A percentile compares a stretch with the other conserved stretches of the same genome.
Conservation (phyloP, 148 eudicot species). For the Persicaria maculosa region DNA sequence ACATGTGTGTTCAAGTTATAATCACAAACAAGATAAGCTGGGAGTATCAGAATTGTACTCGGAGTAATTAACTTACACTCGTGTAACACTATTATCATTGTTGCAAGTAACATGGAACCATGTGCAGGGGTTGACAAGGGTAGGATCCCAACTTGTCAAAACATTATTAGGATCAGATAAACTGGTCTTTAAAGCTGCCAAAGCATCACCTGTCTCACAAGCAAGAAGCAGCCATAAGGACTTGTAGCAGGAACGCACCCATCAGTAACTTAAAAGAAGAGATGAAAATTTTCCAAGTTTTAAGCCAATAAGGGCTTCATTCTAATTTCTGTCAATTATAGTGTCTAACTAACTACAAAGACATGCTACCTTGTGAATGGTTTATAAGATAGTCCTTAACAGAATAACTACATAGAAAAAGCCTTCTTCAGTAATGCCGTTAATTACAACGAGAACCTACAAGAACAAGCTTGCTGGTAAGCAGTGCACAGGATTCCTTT, state of each 20-base stretch:
- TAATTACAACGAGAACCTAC: neutral
- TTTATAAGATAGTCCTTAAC: neutral
- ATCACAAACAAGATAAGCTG: neutral
- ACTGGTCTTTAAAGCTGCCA: conserved; percentile 42
- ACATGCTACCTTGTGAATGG: neutral
- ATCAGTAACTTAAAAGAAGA: neutral
- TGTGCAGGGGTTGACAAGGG: conserved; percentile 75
- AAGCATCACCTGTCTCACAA: conserved; percentile 61
- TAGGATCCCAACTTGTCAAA: conserved; percentile 75
- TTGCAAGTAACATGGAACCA: conserved; percentile 89
- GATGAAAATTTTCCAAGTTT: neutral
- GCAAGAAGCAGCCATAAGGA: conserved; percentile 8
- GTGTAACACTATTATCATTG: conserved; percentile 54
- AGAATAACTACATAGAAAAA: neutral
- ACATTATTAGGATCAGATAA: conserved; percentile 69
- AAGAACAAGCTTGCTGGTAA: neutral
- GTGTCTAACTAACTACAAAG: neutral
- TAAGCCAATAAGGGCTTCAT: neutral
- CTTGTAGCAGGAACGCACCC: neutral
- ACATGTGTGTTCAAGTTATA: conserved; percentile 5
- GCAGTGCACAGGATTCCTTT: too few relatives aligned
- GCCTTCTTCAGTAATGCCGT: neutral
- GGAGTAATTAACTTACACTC: conserved; percentile 49
- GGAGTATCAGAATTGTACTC: neutral
- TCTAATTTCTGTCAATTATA: neutral